Base-by-base conservation (phyloP, 129 eudicot species). In the Tagetes erecta region DNA sequence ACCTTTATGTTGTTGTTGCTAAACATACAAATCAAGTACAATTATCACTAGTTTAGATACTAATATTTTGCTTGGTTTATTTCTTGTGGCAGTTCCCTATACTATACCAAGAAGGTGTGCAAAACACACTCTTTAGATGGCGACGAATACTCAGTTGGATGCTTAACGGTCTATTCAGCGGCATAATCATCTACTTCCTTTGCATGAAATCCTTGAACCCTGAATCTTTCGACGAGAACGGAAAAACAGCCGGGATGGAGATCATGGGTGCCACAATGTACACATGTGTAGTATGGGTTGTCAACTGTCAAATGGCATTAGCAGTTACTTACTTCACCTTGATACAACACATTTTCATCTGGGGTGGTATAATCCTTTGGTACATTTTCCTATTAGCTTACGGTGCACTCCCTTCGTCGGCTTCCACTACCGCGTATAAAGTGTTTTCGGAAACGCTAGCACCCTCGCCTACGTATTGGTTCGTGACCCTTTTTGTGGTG, bases 101-200 rank as follows among this genome's bases (percentile, higher is more conserved):
- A 40, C 76, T 88, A 31, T 88, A 88, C 71, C 88, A 86, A 71
- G 91, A 88, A 83, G 95, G 95, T 36, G 74, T 83, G 9, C 84
- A 84, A 52, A 86, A 88, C 70, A 66, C 82, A n/a, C 84, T 88
- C 30, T 89, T 86, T 76, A 80, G 84, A 79, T 89, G 96, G 96
- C 71, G 68, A 37, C 71, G 89, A 8, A 84, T 89, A 47, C 80
- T 89, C 63, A 82, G 91, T 76, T 86, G 96, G 96, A 73, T 71
- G 81, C 8, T 71, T 8, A 86, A 86, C 50, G 96, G 91, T 34
- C 64, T 86, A 38, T 67, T 67, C 70, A 81, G 83, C n/a, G 86
- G 88, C 58, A 58, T 78, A 47, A 72, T 76, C 64, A 77, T 80
- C 64, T 88, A 85, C 85, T 88, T 76, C 90, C 79, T 88, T 45